Evolutionary conservation across 164 flowering plant genomes (phyloP).

Genomic region (Nelumbo lutea): DNA sequence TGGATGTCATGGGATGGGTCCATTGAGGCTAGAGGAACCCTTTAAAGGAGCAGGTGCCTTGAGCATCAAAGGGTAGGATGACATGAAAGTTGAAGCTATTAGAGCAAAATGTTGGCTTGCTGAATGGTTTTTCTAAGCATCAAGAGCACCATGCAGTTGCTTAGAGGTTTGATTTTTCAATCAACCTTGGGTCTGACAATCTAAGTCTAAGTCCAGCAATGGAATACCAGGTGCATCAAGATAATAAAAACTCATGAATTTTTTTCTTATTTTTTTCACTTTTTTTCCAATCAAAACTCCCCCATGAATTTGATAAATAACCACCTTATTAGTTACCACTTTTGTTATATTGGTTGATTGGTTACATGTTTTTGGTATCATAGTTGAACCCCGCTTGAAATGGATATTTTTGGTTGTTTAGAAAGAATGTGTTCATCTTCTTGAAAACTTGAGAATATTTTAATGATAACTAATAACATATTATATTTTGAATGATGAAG

Average conservation of each 20-base stretch:
- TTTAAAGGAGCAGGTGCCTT: constrained; percentile 39
- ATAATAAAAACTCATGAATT: background rate
- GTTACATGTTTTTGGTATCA: too few relatives aligned
- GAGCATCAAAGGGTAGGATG: constrained; percentile 47
- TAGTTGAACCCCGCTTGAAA: too few relatives aligned
- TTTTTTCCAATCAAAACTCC: background rate
- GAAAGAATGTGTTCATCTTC: too few relatives aligned
- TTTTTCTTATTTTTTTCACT: background rate
- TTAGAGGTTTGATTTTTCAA: constrained; percentile 12
- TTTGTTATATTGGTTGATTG: too few relatives aligned
- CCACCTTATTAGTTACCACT: too few relatives aligned
- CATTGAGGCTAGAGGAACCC: constrained; percentile 72
- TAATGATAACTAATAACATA: too few relatives aligned
- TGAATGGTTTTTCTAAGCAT: constrained; percentile 57
- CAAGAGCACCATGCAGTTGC: constrained; percentile 39
- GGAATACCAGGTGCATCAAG: background rate
- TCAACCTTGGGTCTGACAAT: background rate
- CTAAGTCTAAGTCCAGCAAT: background rate
- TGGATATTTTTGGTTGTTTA: too few relatives aligned
- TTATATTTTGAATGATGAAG: too few relatives aligned
- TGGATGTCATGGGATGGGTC: constrained; percentile 69
- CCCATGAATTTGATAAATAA: too few relatives aligned
- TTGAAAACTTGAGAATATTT: too few relatives aligned
- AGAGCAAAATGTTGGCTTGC: constrained; percentile 93
- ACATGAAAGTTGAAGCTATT: constrained; percentile 49